Base-by-base conservation (phyloP, 345 rosid genomes). In the Salix caprea region DNA sequence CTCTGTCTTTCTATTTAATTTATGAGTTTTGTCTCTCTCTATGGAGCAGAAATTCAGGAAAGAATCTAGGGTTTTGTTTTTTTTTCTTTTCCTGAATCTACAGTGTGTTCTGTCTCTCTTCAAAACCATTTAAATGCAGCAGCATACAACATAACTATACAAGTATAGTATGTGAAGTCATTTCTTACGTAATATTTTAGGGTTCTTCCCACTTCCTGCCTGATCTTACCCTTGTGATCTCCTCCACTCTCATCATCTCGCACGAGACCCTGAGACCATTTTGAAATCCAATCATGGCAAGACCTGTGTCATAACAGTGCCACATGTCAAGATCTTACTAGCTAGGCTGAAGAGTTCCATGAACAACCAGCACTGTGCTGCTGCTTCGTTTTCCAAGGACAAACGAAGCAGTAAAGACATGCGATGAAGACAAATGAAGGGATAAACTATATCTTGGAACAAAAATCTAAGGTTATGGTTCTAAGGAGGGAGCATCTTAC, bases 381-480 rank as follows among this genome's bases (percentile, higher is more conserved):
- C 52, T 50, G 30, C 10, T 36, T 28, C 15, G 32, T 26, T 28
- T 18, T n/a, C 37, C 15, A 14, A 76, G 39, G 78, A 74, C 65
- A 39, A 62, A 73, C 34, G 48, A 26, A 32, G 14, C 60, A 61
- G 60, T 61, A 48, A 60, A 58, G 79, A 78, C 74, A 75, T 21
- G 36, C 19, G 75, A 61, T 71, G 48, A 7, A 54, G 71, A 70
- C 75, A 79, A 79, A 75, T 18, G 61, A 36, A 61, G 72, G 5
- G 32, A 3, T 21, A 77, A 36, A 46, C 19, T 12, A 72, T 0
- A 37, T 50, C 2, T 24, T 34, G 7, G 58, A 30, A 26, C 44
- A 30, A 65, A 79, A 72, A 70, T 80, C 77, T 77, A 42, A 74
- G 70, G 68, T 28, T 79, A 64, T 64, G 74, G 74, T 18, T 39